A percentile compares a stretch with the other conserved stretches of the same genome.
phyloP scores from a whole-genome alignment of 2,329 filamentous ascomycete genomes.

The Metarhizium guizhouense region DNA sequence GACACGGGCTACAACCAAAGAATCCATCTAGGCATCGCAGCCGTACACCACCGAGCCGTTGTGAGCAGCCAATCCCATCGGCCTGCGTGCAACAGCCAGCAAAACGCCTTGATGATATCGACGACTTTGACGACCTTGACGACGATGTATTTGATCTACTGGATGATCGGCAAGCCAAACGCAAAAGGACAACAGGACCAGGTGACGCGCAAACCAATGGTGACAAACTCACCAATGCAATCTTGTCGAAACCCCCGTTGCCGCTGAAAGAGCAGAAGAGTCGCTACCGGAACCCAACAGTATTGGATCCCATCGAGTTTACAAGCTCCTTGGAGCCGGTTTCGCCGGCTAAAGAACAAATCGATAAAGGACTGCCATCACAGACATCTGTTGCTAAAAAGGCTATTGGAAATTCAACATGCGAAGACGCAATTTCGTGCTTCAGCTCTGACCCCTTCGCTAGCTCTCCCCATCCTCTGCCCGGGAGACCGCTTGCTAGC shows the following conservation, averaged over 20 bases:
- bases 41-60: not conserved
- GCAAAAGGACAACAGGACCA: not conserved
- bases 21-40: not conserved
- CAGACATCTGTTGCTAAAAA: not conserved
- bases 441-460: slow-evolving; percentile 24
- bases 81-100: not conserved
- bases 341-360: not conserved
- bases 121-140: not conserved
- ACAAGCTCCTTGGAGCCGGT: slow-evolving; percentile 24
- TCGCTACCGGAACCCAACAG: not conserved
- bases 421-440: not conserved
- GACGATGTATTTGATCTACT: not conserved
- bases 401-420: not conserved
- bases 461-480: slow-evolving; percentile 19
- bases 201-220: not conserved
- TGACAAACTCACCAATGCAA: not conserved
- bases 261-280: not conserved
- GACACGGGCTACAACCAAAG: not conserved
- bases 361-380: not conserved
- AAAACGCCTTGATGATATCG: not conserved
- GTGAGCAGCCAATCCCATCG: not conserved
- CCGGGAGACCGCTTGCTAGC: not conserved
- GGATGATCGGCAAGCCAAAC: slow-evolving; percentile 1
- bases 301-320: slow-evolving; percentile 24
- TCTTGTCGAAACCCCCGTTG: not conserved